Percentiles rank a stretch among this genome's conserved stretches.
phyloP scores from a whole-genome alignment of 352 stramenopile species.

The Globisporangium carolinianum region DNA sequence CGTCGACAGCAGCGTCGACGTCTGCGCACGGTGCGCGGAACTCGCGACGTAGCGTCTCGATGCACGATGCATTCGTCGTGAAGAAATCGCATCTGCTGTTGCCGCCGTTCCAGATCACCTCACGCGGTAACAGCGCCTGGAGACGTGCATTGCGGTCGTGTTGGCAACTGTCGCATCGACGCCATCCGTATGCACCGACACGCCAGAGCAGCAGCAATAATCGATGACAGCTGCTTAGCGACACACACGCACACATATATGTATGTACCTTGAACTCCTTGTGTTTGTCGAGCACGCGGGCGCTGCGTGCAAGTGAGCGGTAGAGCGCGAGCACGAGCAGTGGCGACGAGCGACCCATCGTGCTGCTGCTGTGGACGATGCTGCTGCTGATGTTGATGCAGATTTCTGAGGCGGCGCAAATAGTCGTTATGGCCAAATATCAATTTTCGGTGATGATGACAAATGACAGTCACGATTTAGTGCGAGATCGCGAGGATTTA shows the following conservation, averaged over 20 bases:
- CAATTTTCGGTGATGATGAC: too few species aligned
- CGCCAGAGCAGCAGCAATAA: too few species aligned
- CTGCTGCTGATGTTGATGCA: neutral
- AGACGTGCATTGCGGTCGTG: neutral
- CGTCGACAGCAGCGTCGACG: constrained; percentile 41
- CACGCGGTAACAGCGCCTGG: constrained; percentile 55
- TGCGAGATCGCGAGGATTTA: too few species aligned
- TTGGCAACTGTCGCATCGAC: too few species aligned
- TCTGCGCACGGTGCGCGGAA: constrained; percentile 27
- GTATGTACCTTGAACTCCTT: constrained; percentile 51
- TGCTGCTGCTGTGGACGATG: neutral
- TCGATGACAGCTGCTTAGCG: too few species aligned
- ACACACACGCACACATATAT: neutral
- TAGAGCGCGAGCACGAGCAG: constrained; percentile 66
- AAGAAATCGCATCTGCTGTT: constrained; percentile 62
- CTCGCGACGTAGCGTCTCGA: constrained; percentile 36
- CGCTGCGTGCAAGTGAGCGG: constrained; percentile 58
- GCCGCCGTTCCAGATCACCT: constrained; percentile 45
- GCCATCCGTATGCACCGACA: too few species aligned
- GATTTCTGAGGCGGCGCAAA: neutral
- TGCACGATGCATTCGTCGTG: constrained; percentile 39
- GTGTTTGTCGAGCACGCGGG: constrained; percentile 49
- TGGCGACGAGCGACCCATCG: constrained; percentile 24
- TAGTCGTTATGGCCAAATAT: neutral
- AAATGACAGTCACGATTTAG: too few species aligned